Evolutionary conservation across 768 basidiomycete species (phyloP), one percentile per base, ranked within the genome.

Genomic region (Mycena rebaudengoi): DNA sequence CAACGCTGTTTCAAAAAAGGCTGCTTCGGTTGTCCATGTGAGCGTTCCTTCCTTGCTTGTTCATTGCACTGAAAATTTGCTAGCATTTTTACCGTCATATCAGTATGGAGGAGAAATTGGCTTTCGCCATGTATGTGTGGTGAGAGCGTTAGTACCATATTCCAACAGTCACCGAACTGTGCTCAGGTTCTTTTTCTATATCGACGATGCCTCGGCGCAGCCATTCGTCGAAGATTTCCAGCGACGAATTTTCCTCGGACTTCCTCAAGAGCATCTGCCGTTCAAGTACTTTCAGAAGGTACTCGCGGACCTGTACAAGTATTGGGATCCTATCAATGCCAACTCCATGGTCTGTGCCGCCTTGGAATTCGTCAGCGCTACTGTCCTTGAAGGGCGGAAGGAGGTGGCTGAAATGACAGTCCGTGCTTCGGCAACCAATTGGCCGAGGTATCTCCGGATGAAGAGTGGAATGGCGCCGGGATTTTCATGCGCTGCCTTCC

Each of bases 391-490:
- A 39, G 35, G 18, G 5, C n/a, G 41, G 32, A 50, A 60, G 5
- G 45, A 43, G 12, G 25, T 70, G 11, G 63, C 55, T n/a, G 26
- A 26, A 1, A 33, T 72, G 25, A 35, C 53, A 4, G 12, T 70
- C 16, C 45, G 41, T 0, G 45, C 37, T 7, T 43, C 52, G 8
- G 65, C 69, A 3, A 13, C 39, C 3, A 60, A 63, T 8, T 73
- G 69, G 44, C 71, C 72, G 3, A 64, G 63, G 49, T 73, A 67
- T 25, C 62, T 73, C 21, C 69, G 71, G 35, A 60, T 66, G n/a
- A 64, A 64, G 41, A 69, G 65, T 7, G 69, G 67, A 3, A 50
- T 65, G 13, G 69, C 61, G 12, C 65, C 60, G 7, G 69, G n/a
- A 18, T 67, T 59, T 18, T 57, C 62, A 11, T 48, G 65, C n/a